phyloP scores from a whole-genome alignment of 768 basidiomycete species.

The Nidularia sp. region DNA sequence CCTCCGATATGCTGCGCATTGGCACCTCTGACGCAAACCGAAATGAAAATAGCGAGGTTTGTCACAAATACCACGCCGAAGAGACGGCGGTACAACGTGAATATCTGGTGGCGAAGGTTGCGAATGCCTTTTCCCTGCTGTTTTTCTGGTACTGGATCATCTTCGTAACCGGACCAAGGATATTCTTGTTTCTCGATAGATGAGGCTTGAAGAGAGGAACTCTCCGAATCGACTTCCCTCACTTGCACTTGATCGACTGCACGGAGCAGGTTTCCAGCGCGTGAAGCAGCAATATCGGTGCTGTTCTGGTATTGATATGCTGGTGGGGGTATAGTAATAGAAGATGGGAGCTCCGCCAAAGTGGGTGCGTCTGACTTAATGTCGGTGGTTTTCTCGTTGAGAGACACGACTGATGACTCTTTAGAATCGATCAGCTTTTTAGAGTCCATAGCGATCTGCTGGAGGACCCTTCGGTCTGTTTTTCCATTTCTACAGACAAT shows the following conservation, averaged over 20 bases:
- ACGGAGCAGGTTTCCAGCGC: neutral
- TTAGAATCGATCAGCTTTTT: slow-evolving; percentile 4
- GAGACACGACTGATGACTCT: neutral
- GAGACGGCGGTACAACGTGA: slow-evolving; percentile 54
- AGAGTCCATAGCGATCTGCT: slow-evolving; percentile 26
- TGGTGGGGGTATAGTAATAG: neutral
- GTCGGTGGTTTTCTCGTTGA: neutral
- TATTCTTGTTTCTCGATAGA: slow-evolving; percentile 28
- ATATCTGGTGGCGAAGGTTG: slow-evolving; percentile 51
- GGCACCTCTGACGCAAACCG: slow-evolving; percentile 25
- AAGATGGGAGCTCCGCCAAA: too few species aligned
- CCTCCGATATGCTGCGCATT: slow-evolving; percentile 32
- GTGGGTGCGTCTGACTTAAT: neutral
- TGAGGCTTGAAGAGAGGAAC: slow-evolving; percentile 19
- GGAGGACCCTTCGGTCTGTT: slow-evolving; percentile 43
- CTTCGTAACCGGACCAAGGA: slow-evolving; percentile 50
- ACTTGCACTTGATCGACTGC: neutral
- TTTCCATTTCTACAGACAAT: slow-evolving; percentile 39
- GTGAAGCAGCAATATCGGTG: neutral
- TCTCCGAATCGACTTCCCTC: slow-evolving; percentile 17
- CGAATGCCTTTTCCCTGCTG: slow-evolving; percentile 40
- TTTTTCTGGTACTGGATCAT: slow-evolving; percentile 49
- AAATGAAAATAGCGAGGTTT: slow-evolving; percentile 51
- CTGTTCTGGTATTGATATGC: too few species aligned
- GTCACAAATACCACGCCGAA: slow-evolving; percentile 55